Base-by-base conservation (phyloP, 2,329 filamentous ascomycete species). In the Ambrosiella xylebori region DNA sequence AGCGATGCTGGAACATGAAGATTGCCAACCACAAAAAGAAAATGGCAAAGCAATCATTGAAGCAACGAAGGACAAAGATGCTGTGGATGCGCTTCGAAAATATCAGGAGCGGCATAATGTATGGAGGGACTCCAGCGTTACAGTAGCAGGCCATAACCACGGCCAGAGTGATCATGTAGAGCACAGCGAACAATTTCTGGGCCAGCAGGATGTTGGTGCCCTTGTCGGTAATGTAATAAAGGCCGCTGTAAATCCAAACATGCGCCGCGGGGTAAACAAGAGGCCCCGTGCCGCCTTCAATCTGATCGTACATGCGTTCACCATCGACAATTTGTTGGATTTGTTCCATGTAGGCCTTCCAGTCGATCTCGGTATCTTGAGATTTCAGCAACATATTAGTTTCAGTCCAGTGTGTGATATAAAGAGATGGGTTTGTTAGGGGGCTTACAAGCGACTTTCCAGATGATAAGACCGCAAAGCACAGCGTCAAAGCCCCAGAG, bases 261-360 rank as follows among this genome's bases (percentile, higher is more conserved):
- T 98, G 93, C 3, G 83, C 86, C 40, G 88, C 93, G 17, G 93
- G 93, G 71, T 98, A 98, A 61, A 98, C 93, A 55, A 97, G 76
- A 2, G 93, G 93, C 0, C 93, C 93, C 0, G 93, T 98, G 61
- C 82, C 85, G 64, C 93, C 93, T 66, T 84, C 79, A 67, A 98
- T 90, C 59, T 82, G 78, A 61, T 80, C 81, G 70, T 98, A 98
- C 70, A 96, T 85, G 67, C 86, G 82, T 74, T 97, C 90, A 66
- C 93, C 93, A 15, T 80, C 76, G 51, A 90, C 73, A 66, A 85
- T 93, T 64, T 90, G 82, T 45, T 78, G 72, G 50, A 97, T 77
- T 66, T 98, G 93, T 68, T 96, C 79, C 90, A 98, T 97, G 70
- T 98, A 98, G 0, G 93, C 88, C 60, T 78, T 79, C 91, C 91